A percentile compares a stretch with the other conserved stretches of the same genome.
phyloP scores from a whole-genome alignment of 441 rosid genomes.

The Iberis amara region DNA sequence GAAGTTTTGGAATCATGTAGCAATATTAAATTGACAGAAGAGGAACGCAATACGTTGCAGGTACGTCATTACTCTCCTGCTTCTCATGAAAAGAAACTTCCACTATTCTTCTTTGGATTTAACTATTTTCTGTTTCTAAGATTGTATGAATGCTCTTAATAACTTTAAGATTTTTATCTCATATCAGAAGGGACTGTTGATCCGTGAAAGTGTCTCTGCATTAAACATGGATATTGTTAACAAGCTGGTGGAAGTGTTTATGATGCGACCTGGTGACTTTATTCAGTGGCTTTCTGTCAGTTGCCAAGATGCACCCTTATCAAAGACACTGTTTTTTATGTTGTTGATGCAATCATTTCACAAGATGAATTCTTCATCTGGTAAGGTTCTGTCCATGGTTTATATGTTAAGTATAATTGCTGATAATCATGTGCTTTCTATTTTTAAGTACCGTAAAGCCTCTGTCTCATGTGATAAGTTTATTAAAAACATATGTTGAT shows the following conservation, averaged over 20 bases:
- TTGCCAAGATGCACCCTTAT: conserved; percentile 42
- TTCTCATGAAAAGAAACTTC: background rate
- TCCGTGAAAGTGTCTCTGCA: conserved; percentile 34
- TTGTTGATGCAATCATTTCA: conserved; percentile 59
- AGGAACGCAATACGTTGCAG: conserved; percentile 32
- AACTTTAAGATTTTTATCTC: conserved; percentile 21
- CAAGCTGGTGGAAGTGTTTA: conserved; percentile 54
- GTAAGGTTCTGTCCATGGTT: conserved; percentile 22
- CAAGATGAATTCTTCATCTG: conserved; percentile 26
- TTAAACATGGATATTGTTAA: conserved; percentile 60
- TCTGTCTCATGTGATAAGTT: conserved; percentile 10
- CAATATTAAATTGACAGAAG: conserved; percentile 28
- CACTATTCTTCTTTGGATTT: background rate
- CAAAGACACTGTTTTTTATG: conserved; percentile 70
- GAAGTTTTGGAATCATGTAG: conserved; percentile 33
- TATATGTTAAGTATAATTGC: conserved; percentile 12
- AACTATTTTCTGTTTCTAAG: conserved; percentile 15
- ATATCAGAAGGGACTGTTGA: conserved; percentile 30
- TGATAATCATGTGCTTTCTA: conserved; percentile 18
- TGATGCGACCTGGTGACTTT: conserved; percentile 43
- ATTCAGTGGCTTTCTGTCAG: conserved; percentile 55
- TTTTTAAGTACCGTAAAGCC: background rate
- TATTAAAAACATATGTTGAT: conserved; percentile 15
- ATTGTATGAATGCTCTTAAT: conserved; percentile 1
- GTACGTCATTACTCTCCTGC: conserved; percentile 18